Evolutionary conservation across 495 filamentous ascomycete genomes (phyloP), one percentile per base, ranked within the genome.

Genomic region (Hypoxylon fuscum): DNA sequence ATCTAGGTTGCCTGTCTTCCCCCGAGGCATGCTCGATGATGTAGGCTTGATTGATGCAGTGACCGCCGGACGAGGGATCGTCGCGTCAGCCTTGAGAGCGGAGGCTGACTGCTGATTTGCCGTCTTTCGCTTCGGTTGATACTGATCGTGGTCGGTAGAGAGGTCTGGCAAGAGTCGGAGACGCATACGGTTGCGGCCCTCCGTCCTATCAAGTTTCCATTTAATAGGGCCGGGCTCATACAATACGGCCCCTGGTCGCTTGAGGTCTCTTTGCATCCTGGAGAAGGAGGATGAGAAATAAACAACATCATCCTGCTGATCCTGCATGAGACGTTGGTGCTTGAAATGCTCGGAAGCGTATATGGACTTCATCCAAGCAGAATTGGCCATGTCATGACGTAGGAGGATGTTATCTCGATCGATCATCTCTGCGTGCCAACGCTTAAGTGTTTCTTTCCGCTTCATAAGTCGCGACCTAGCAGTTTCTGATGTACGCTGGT

Each of bases 111-210:
- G 61, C 45, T 61, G 68, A 50, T 72, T 75, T 18, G 62, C 69
- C n/a, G 65, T 64, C 47, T 85, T 91, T 5, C 90, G 79, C 71
- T 97, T 97, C 0, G 95, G 93, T 57, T 94, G 91, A 68, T 95
- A 96, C 44, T 92, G 86, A 43, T 89, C 83, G 57, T 86, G 80
- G 35, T 88, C 85, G 9, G 78, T 77, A 12, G 84, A 83, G 40
- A 84, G 83, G 68, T 96, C 91, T 5, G 90, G 90, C 18, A 96
- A 82, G 43, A 96, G 84, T 4, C 95, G 86, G 47, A 96, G 79
- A 35, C 96, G 85, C 93, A 97, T 97, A 31, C 96, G 90, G 71
- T 97, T 96, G 12, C 93, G 85, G 32, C 94, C 96, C 77, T 98
- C 95, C 0, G 93, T 98, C 67, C 95, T 86, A 70, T 98, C 95